A percentile compares a stretch with the other conserved stretches of the same genome.
Evolutionary conservation across 192 early-diverging fungal species (phyloP).

Genomic region (Podila verticillata): DNA sequence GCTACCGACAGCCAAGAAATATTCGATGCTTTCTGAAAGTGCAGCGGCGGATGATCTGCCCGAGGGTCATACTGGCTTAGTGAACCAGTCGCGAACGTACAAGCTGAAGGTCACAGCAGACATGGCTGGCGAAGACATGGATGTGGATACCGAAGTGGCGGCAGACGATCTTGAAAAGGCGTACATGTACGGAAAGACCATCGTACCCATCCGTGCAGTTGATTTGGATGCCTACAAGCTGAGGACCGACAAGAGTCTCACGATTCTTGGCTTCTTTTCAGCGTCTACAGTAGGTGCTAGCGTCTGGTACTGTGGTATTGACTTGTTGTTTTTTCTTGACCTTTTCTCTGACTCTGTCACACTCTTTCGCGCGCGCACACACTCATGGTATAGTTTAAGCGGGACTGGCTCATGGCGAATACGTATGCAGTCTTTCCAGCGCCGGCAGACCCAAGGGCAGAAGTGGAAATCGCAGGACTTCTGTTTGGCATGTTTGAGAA

Average conservation of each 20-base stretch:
- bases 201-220: conserved; percentile 67
- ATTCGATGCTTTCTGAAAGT: conserved; percentile 61
- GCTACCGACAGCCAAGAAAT: conserved; percentile 72
- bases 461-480: conserved; percentile 60
- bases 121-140: conserved; percentile 28
- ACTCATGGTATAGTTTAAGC: conserved; percentile 54
- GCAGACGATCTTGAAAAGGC: conserved; percentile 69
- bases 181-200: conserved; percentile 74
- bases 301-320: too few relatives aligned
- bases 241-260: conserved; percentile 63
- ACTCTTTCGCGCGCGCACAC: background rate
- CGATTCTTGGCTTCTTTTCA: conserved; percentile 69
- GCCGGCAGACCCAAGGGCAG: conserved; percentile 46
- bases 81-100: conserved; percentile 43
- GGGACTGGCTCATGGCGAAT: conserved; percentile 64
- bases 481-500: conserved; percentile 60
- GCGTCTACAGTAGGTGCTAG: conserved; percentile 46
- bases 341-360: background rate
- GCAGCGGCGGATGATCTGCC: conserved; percentile 30
- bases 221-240: conserved; percentile 72
- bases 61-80: conserved; percentile 47
- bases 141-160: conserved; percentile 41
- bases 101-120: conserved; percentile 38
- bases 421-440: conserved; percentile 62
- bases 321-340: background rate